Base-by-base conservation (phyloP, 176 grass and related monocot species). In the Dactylis glomerata region DNA sequence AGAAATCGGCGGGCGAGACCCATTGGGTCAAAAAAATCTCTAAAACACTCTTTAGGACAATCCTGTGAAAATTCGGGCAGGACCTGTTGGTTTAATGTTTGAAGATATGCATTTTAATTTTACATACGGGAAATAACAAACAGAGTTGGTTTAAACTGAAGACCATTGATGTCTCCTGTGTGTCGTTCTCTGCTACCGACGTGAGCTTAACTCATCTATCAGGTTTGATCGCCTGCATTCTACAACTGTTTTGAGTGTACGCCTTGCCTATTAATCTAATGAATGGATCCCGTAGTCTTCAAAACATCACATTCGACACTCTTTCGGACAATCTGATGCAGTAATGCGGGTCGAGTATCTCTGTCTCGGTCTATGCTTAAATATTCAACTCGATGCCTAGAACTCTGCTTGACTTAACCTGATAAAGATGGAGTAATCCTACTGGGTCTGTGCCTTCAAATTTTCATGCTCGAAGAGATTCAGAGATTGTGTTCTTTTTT, bases 81-180 rank as follows among this genome's bases (percentile, higher is more conserved):
- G 30, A 64, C 10, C 15, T 63, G n/a, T 46, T 72, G 77, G 37
- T 79, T 19, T 23, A 24, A 70, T 32, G 17, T 72, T 72, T 66
- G 55, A 63, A 51, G 46, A 73, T 46, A 17, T 31, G 59, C 61
- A 78, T 88, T 78, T 75, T n/a, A n/a, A n/a, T n/a, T n/a, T n/a
- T n/a, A 40, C 51, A 41, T 2, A 37, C 11, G 22, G 54, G 10
- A 81, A 30, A 55, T 4, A 68, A 11, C 40, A 72, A 13, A 44
- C 6, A 40, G 32, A 52, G 16, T 47, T 27, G 27, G 20, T 46
- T 46, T 45, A 19, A 65, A n/a, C 12, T 22, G n/a, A 32, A 54
- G 34, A 33, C 11, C 16, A 17, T 54, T 75, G 23, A 1, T 36
- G 5, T 36, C 34, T 36, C 3, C 5, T 49, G 15, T 17, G 46